Base-by-base conservation (phyloP, 129 eudicot genomes). In the Centella asiatica region DNA sequence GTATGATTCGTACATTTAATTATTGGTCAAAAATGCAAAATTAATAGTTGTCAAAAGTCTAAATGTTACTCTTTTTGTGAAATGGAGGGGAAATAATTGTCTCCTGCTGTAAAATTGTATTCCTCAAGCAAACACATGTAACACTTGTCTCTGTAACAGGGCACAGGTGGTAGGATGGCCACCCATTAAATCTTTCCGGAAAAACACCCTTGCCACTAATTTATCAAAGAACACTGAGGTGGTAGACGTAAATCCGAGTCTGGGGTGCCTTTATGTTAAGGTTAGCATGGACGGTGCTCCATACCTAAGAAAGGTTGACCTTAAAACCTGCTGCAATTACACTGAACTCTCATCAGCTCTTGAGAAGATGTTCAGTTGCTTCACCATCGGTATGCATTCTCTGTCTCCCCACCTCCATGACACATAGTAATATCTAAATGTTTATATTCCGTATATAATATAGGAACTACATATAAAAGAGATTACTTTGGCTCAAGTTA, bases 261-360 rank as follows among this genome's bases (percentile, higher is more conserved):
- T 81, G 1, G 74, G 81, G 58, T 87, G 85, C 73, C 88, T 85
- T 23, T 93, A 87, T 81, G 99, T 93, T 2, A 93, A 93, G 72
- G 99, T 93, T 65, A 93, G 99, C 78, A 93, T 93, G 99, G 99
- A 93, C 62, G 96, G 96, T 69, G 96, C 99, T 69, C 99, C 99
- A 60, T 93, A 87, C 65, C 63, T 93, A 53, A 78, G 99, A 76
- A 93, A 87, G 81, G 85, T 93, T 59, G 96, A 93, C 76, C 95
- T 93, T 25, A 85, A 82, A 79, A 76, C 77, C 59, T 93, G 80
- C 77, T 60, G 51, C 40, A 85, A 80, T 79, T 93, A 87, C 58
- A 66, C 80, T 6, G 86, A 85, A 58, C 86, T 93, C 58, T 93
- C 99, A 49, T 78, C 86, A 13, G 95, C 96, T 57, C 95, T 93